Base-by-base conservation (phyloP, 768 basidiomycete species). In the Heimioporus sp. region DNA sequence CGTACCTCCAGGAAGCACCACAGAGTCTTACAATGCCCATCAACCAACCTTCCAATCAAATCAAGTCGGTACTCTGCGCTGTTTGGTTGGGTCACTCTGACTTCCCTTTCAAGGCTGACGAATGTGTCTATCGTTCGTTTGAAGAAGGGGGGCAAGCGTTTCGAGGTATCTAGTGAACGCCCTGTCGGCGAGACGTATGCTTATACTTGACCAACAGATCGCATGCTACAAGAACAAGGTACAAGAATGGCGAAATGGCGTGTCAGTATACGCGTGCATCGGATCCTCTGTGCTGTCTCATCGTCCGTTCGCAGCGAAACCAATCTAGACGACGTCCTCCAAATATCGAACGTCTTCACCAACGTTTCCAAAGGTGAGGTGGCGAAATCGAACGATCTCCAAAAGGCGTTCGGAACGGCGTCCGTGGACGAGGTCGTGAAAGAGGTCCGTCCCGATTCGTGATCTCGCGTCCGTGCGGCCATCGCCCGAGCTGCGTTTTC, bases 201-300 rank as follows among this genome's bases (percentile, higher is more conserved):
- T 31, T 9, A 53, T 39, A 20, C 16, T 20, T 46, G 28, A 40
- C 47, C 46, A 28, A 24, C 56, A 88, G 96, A 90, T 99, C 62
- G 96, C 97, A 35, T 97, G 94, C 71, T 99, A 98, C 77, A 96
- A 98, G 78, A 99, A 99, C 73, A 98, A 98, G 72, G 97, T 99
- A 24, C 92, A 95, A 61, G 95, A 97, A 68, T 99, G 87, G 83
- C 77, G 97, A 52, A 92, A 81, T 52, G 94, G 94, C 55, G 89
- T 96, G 86, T 92, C 70, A 66, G 86, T 75, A 28, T 75, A 28
- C 28, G 17, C 50, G 24, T 21, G 39, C 11, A 20, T 28, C 31
- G 19, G 30, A 17, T 8, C 16, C 6, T 35, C 30, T 32, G 4
- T 10, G 20, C 43, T 21, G 6, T 19, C 52, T 53, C 34, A 61